These are phyloP conservation scores for Fusarium piperis DNA, from an alignment of 2,329 filamentous ascomycete genomes.

Conservation along the genomic window DNA sequence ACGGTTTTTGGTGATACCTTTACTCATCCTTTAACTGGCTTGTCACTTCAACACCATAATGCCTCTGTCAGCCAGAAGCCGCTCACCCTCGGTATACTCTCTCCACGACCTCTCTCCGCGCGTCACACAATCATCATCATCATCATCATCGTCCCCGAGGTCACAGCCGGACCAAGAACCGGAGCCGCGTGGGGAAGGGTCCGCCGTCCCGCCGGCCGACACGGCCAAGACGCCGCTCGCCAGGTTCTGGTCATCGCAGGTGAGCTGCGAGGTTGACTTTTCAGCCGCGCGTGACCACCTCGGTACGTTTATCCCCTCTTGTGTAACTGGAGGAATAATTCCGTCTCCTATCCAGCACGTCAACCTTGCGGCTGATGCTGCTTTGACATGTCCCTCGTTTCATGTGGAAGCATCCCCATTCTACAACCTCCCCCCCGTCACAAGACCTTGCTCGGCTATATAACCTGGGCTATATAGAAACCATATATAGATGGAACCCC, in stretches of 20 bases:
- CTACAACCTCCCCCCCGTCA: not conserved
- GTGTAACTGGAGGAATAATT: not conserved
- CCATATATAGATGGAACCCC: not conserved
- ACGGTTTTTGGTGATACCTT: not conserved
- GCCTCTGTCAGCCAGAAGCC: slow-evolving; percentile 8
- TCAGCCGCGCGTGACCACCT: slow-evolving; percentile 38
- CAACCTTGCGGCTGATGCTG: not conserved
- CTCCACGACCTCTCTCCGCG: slow-evolving; percentile 31
- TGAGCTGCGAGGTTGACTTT: slow-evolving; percentile 41
- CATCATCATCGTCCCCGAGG: not conserved
- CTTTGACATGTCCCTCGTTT: not conserved
- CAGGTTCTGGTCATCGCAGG: slow-evolving; percentile 31
- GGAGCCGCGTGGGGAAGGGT: slow-evolving; percentile 31
- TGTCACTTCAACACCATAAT: slow-evolving; percentile 10
- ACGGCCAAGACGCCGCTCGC: slow-evolving; percentile 14
- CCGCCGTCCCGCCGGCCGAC: slow-evolving; percentile 37
- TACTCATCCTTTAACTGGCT: not conserved
- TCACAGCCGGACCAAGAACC: slow-evolving; percentile 11
- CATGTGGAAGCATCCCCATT: not conserved
- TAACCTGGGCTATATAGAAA: not conserved
- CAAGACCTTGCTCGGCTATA: not conserved
- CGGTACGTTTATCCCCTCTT: slow-evolving; percentile 27
- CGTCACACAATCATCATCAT: not conserved
- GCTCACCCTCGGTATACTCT: slow-evolving; percentile 35
- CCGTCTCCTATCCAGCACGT: not conserved